Evolutionary conservation across 352 stramenopile species (phyloP), one percentile per base, ranked within the genome.

Genomic region (Phytophthora tentaculata): DNA sequence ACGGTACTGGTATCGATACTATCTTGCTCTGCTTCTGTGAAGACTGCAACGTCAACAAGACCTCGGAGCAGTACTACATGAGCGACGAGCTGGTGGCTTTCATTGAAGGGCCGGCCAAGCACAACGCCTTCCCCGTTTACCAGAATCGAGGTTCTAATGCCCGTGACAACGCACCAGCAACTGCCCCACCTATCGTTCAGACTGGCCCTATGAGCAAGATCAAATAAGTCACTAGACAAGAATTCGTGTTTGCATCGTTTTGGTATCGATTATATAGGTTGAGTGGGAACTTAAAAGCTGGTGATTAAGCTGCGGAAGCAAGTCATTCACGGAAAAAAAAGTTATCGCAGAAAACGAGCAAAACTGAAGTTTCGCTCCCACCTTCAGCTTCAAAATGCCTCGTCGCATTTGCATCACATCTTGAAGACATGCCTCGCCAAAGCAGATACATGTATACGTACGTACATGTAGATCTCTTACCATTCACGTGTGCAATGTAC

Each of bases 11-110:
- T 10, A 92, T 95, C 68, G 88, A 96, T 74, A 95, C 84, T 50
- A 92, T 95, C 60, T 62, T 96, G 44, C 84, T 96, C 37, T 94
- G 86, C 73, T 96, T 93, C 71, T 95, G 88, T 55, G 83, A 96
- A 66, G 86, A 94, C 74, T 91, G 83, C 80, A 86, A 87, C 55
- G 80, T 94, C 28, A 94, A 92, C 72, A 90, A 92, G 55, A 76
- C 68, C 45, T 88, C 86, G 2, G 75, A 86, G 56, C 80, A 83
- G 63, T 94, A 92, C 75, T 94, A 89, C 77, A 94, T 94, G 86
- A 91, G 81, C 51, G 83, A 94, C 64, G 83, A 94, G 50, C 79
- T 94, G 3, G 77, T 94, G 16, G 82, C 84, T n/a, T 94, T 80
- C 67, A 90, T 94, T 39, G 83, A 94, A 39, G 86, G 82, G 0